Evolutionary conservation across 768 basidiomycete genomes (phyloP).

Genomic region (Tylopilus sp.): DNA sequence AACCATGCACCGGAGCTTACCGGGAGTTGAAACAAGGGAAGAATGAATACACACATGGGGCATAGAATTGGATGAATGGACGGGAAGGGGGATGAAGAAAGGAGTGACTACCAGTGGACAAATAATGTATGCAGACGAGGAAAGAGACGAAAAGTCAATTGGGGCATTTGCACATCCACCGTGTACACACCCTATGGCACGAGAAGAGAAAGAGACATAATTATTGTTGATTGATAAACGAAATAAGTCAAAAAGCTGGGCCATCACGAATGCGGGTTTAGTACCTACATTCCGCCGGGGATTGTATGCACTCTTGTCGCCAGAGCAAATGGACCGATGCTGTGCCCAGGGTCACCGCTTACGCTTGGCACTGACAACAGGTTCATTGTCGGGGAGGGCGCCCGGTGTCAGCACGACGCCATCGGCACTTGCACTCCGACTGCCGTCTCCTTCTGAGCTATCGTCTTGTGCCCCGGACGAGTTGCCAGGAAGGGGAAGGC

Average conservation of each 20-base stretch:
- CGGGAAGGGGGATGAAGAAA: not conserved
- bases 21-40: not conserved
- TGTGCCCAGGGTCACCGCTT: conserved; percentile 15
- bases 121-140: conserved; percentile 2
- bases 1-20: not conserved
- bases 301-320: not conserved
- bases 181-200: conserved; percentile 13
- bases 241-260: not conserved
- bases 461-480: conserved; percentile 15
- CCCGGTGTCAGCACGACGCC: not conserved
- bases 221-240: no score
- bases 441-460: conserved; percentile 19
- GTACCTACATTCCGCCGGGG: not conserved
- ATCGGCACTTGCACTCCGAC: conserved; percentile 19
- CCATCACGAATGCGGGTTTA: not conserved
- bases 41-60: not conserved
- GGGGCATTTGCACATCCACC: not conserved
- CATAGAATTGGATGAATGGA: not conserved
- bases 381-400: not conserved
- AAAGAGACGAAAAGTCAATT: not conserved
- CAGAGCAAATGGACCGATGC: not conserved
- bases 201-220: not conserved
- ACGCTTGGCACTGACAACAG: conserved; percentile 22
- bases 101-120: not conserved
- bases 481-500: conserved; percentile 13